Evolutionary conservation across 2,329 filamentous ascomycete species (phyloP), one percentile per base, ranked within the genome.

Genomic region (Colletotrichum scovillei): DNA sequence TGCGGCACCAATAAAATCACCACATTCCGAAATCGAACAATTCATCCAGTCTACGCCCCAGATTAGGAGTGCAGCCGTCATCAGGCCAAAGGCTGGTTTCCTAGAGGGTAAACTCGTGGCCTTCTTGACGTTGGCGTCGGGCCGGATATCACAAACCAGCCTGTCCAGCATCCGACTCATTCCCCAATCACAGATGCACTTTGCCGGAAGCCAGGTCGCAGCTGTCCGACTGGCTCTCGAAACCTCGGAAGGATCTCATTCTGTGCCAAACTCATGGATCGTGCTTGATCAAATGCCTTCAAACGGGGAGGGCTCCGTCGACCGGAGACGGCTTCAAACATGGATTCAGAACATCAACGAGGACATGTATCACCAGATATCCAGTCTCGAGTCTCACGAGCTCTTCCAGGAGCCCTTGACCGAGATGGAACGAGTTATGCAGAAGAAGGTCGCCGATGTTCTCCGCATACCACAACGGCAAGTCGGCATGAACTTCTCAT

Each of bases 291-390:
- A 79, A 57, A 86, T 89, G 82, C 86, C 86, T 7, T 65, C 84
- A n/a, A 82, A 82, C 59, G 79, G 81, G 0, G 76, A 79, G 14
- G 85, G 84, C 16, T 79, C 82, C 24, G 78, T 84, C 62, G 82
- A 88, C 76, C 80, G 83, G 55, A 81, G 86, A 38, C 82, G 81
- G 69, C 76, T 89, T 56, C 87, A 88, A 71, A 88, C 86, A 4
- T 89, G 88, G 88, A 84, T 85, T 30, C 87, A 89, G 78, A 89
- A 89, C 74, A 84, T 86, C 59, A 86, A 87, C 72, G 83, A 88
- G 65, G 81, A 84, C 32, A 75, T 82, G 28, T 84, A 88, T 75
- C 81, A 83, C 55, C 85, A 84, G 60, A 85, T 88, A 55, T 82
- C 86, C 78, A 82, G 82, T 60, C 78, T 88, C 24, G 82, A 84